Conservation (phyloP, 2,329 filamentous ascomycete genomes). For the Xenoacremonium recifei region DNA sequence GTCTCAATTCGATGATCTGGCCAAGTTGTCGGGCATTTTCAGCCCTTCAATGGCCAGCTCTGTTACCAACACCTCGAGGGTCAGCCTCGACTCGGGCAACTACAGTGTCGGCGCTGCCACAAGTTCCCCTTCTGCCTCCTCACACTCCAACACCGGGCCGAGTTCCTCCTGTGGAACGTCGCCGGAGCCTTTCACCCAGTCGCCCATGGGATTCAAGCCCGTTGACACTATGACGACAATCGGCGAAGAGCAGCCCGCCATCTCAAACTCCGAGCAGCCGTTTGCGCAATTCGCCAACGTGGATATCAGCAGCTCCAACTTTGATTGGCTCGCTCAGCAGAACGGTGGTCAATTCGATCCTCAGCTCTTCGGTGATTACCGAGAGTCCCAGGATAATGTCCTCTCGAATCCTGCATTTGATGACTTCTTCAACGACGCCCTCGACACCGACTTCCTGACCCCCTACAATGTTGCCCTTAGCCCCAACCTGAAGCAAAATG, state of each 20-base stretch:
- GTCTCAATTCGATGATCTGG: constrained; percentile 42
- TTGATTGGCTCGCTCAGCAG: constrained; percentile 76
- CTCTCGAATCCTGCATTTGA: constrained; percentile 69
- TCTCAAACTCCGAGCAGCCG: constrained; percentile 34
- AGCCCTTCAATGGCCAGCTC: constrained; percentile 52
- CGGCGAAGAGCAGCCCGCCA: constrained; percentile 58
- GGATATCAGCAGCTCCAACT: constrained; percentile 50
- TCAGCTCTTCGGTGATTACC: constrained; percentile 86
- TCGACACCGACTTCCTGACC: constrained; percentile 76
- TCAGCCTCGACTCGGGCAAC: constrained; percentile 50
- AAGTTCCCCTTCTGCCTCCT: constrained; percentile 64
- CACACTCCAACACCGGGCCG: constrained; percentile 57
- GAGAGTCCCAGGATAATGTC: constrained; percentile 83
- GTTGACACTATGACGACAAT: constrained; percentile 63
- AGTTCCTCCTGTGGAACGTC: constrained; percentile 74
- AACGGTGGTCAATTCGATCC: constrained; percentile 88
- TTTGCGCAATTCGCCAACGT: constrained; percentile 31
- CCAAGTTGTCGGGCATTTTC: constrained; percentile 58
- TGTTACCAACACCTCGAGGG: constrained; percentile 45
- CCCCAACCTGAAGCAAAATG: constrained; percentile 29
- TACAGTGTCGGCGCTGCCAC: constrained; percentile 51
- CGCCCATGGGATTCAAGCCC: constrained; percentile 64
- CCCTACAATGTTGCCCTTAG: constrained; percentile 69
- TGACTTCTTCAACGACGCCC: constrained; percentile 72
- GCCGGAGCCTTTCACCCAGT: constrained; percentile 72